Conservation (phyloP, 495 filamentous ascomycete species). For the Xylaria intraflava region DNA sequence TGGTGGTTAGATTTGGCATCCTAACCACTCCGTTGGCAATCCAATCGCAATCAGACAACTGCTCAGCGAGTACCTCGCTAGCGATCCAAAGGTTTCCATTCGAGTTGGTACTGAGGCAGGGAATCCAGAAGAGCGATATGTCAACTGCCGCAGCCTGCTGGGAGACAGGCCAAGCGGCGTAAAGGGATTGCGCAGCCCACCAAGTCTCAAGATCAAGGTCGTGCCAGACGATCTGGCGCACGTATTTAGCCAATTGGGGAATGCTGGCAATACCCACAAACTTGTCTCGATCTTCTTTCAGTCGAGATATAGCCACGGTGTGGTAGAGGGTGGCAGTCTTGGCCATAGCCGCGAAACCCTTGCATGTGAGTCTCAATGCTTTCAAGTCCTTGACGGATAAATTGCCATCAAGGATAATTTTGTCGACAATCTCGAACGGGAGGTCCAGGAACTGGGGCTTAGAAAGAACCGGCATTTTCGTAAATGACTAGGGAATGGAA, state of each 20-base stretch:
- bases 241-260: not conserved
- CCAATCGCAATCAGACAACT: too few species aligned
- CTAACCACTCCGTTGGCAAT: too few species aligned
- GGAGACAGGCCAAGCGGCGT: too few species aligned
- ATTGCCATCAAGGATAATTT: not conserved
- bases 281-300: not conserved
- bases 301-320: not conserved
- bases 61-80: too few species aligned
- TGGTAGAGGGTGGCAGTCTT: not conserved
- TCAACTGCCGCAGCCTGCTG: too few species aligned
- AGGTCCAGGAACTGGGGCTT: not conserved
- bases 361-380: not conserved
- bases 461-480: not conserved
- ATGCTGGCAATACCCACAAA: not conserved
- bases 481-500: not conserved
- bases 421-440: not conserved
- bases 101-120: too few species aligned
- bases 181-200: too few species aligned
- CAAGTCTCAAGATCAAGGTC: not conserved
- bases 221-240: not conserved
- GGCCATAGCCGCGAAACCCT: not conserved
- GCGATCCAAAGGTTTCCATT: too few species aligned
- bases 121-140: too few species aligned
- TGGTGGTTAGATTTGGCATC: not conserved
- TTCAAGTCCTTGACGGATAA: not conserved